These are phyloP conservation scores for Microbotryomycetes sp. DNA, from an alignment of 1,284 basidiomycete genomes.

Conservation along the genomic window DNA sequence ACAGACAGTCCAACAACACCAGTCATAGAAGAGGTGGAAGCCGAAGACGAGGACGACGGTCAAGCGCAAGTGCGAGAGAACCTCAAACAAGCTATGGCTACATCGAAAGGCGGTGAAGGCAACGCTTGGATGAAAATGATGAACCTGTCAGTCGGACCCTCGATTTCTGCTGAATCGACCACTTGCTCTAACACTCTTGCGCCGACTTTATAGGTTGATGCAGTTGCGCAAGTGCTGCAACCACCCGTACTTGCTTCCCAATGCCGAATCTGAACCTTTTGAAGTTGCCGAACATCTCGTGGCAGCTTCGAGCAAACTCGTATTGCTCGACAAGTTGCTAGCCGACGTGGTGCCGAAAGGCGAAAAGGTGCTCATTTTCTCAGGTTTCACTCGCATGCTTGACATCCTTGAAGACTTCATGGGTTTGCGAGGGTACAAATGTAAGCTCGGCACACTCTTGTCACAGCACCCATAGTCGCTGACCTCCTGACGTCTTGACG, in stretches of 20 bases:
- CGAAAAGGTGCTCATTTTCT: slow-evolving; percentile 35
- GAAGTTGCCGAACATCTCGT: slow-evolving; percentile 54
- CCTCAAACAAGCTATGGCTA: slow-evolving; percentile 12
- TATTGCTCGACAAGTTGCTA: slow-evolving; percentile 36
- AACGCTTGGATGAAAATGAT: slow-evolving; percentile 51
- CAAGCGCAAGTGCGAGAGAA: slow-evolving; percentile 7
- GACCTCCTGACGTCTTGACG: no score
- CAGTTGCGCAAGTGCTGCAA: slow-evolving; percentile 53
- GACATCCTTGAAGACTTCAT: slow-evolving; percentile 35
- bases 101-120: slow-evolving; percentile 8
- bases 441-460: not conserved
- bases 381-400: slow-evolving; percentile 50
- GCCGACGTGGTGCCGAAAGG: slow-evolving; percentile 31
- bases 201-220: slow-evolving; percentile 37
- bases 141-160: slow-evolving; percentile 44
- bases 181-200: not conserved
- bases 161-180: not conserved
- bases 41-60: slow-evolving; percentile 3
- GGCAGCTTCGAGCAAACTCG: slow-evolving; percentile 48
- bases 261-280: slow-evolving; percentile 52
- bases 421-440: slow-evolving; percentile 23
- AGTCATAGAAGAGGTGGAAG: not conserved
- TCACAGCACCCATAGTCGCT: not conserved
- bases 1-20: slow-evolving; percentile 3
- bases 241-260: slow-evolving; percentile 51